These are phyloP conservation scores for Brassica cretica DNA, from an alignment of 345 rosid species.

Conservation along the genomic window DNA sequence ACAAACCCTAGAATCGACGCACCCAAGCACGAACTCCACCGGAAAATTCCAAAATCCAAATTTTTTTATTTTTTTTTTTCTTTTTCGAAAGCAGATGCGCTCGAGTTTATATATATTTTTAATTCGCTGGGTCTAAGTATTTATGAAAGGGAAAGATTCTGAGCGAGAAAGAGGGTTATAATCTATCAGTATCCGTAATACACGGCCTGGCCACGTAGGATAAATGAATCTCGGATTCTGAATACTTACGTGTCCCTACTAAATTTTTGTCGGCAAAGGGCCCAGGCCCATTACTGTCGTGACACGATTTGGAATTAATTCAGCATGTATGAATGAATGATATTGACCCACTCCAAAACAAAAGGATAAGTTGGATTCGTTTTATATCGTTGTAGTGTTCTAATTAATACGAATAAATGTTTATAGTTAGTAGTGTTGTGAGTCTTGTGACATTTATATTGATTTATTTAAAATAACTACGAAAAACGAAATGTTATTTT, in stretches of 20 bases:
- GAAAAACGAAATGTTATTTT: background rate
- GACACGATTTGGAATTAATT: background rate
- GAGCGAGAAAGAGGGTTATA: slow-evolving; percentile 27
- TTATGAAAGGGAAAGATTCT: slow-evolving; percentile 34
- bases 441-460: background rate
- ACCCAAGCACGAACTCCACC: slow-evolving; percentile 25
- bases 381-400: background rate
- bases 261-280: slow-evolving; percentile 28
- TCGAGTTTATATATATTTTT: slow-evolving; percentile 4
- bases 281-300: slow-evolving; percentile 27
- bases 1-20: slow-evolving; percentile 19
- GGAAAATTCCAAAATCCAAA: slow-evolving; percentile 29
- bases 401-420: no score
- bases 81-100: slow-evolving; percentile 25
- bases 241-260: slow-evolving; percentile 10
- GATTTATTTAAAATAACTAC: background rate
- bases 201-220: slow-evolving; percentile 37
- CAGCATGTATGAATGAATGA: slow-evolving; percentile 14
- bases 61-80: background rate
- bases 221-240: slow-evolving; percentile 3
- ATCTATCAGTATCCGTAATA: background rate
- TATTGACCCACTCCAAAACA: slow-evolving; percentile 20
- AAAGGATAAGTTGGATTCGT: background rate
- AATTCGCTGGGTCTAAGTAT: slow-evolving; percentile 13
- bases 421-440: background rate